Conservation (phyloP, 805 yeast genomes). For the Starmerella etchellsii region DNA sequence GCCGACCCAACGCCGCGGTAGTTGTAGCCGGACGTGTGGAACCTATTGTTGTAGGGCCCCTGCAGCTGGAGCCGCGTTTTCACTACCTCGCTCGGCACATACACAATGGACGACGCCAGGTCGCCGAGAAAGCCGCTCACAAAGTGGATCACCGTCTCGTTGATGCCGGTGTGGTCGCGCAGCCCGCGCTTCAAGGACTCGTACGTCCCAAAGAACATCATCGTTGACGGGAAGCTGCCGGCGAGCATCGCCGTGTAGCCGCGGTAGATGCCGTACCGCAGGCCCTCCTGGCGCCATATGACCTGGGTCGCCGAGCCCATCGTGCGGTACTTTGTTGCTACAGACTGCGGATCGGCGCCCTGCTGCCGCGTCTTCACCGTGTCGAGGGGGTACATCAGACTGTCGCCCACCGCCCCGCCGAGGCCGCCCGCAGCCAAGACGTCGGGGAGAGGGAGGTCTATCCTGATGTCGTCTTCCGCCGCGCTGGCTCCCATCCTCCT, state of each 20-base stretch:
- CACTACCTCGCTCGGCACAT: conserved; percentile 90
- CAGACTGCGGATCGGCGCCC: conserved; percentile 56
- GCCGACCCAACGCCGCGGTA: conserved; percentile 69
- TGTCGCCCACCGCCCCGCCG: conserved; percentile 89
- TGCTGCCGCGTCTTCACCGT: conserved; percentile 96
- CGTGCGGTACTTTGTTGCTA: conserved; percentile 43
- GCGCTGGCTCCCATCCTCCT: neutral
- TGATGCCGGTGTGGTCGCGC: conserved; percentile 48
- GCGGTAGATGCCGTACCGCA: conserved; percentile 71
- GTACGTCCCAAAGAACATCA: conserved; percentile 85
- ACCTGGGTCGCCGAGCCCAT: conserved; percentile 67
- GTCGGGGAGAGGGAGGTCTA: conserved; percentile 20
- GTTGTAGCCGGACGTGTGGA: conserved; percentile 73
- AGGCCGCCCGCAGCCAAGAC: conserved; percentile 75
- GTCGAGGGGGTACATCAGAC: conserved; percentile 88
- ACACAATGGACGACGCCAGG: conserved; percentile 70
- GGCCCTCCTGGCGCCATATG: conserved; percentile 73
- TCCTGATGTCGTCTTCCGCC: neutral
- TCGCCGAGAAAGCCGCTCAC: conserved; percentile 91
- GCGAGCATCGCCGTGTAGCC: conserved; percentile 87
- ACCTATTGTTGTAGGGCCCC: conserved; percentile 70
- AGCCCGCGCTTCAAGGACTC: conserved; percentile 64
- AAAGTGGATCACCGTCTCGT: conserved; percentile 70
- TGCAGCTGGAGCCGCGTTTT: conserved; percentile 89
- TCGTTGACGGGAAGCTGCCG: conserved; percentile 83